These are phyloP conservation scores for Neurospora terricola DNA, from an alignment of 495 filamentous ascomycete species.

Conservation along the genomic window DNA sequence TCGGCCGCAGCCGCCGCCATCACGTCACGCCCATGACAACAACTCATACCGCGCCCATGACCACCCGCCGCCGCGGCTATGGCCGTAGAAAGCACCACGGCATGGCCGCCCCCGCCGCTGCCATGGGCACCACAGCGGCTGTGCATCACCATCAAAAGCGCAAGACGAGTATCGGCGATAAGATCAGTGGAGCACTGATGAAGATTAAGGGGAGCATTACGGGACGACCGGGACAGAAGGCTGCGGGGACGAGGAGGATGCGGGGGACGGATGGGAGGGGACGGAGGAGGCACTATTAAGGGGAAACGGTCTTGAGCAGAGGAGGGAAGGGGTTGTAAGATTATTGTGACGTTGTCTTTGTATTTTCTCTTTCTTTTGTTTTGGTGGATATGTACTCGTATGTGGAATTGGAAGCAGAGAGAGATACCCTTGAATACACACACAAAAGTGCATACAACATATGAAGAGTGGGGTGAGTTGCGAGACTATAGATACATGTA, in stretches of 20 bases:
- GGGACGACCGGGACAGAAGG: conserved; percentile 53
- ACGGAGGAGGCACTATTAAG: conserved; percentile 1
- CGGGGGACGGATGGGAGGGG: conserved; percentile 60
- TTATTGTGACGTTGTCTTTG: not conserved
- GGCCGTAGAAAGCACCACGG: conserved; percentile 7
- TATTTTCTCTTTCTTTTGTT: not conserved
- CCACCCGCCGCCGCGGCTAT: conserved; percentile 5
- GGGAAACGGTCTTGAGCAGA: not conserved
- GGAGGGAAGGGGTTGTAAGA: not conserved
- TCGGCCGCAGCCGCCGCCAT: not conserved
- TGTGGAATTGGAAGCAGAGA: not conserved
- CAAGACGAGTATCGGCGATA: conserved; percentile 52
- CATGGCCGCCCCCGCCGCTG: conserved; percentile 6
- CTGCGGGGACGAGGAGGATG: conserved; percentile 62
- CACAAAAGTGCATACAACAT: not conserved
- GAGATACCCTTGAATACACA: not conserved
- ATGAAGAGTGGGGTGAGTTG: not conserved
- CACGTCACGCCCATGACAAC: not conserved
- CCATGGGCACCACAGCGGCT: not conserved
- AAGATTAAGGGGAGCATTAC: conserved; percentile 56
- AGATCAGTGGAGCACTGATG: conserved; percentile 58
- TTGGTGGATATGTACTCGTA: not conserved
- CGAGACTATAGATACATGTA: not conserved
- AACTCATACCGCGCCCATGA: not conserved
- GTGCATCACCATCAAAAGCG: conserved; percentile 46